Conservation (phyloP, 2,329 filamentous ascomycete genomes). For the Achaetomium macrosporum region DNA sequence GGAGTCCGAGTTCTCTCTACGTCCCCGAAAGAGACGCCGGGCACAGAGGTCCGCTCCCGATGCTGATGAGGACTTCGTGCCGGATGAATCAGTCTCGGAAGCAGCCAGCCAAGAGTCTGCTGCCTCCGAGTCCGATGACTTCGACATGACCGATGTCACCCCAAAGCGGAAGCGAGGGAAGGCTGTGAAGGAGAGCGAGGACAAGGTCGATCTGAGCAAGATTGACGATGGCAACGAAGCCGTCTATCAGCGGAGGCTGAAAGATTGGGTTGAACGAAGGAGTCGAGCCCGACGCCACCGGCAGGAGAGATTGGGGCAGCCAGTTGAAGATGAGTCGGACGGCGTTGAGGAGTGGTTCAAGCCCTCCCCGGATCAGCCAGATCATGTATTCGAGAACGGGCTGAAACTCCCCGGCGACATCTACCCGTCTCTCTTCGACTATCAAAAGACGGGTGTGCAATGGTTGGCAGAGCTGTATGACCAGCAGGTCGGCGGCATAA, state of each 20-base stretch:
- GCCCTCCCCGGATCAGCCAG: constrained; percentile 75
- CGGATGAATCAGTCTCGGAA: constrained; percentile 23
- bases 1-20: constrained; percentile 51
- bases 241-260: constrained; percentile 69
- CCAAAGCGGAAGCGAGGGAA: constrained; percentile 36
- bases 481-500: constrained; percentile 85
- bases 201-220: constrained; percentile 45
- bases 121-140: constrained; percentile 34
- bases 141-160: constrained; percentile 36
- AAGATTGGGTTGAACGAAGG: constrained; percentile 62
- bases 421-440: constrained; percentile 86
- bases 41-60: constrained; percentile 29
- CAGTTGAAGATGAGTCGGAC: constrained; percentile 38
- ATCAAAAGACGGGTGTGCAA: constrained; percentile 93
- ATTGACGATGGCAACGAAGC: constrained; percentile 87
- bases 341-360: constrained; percentile 74
- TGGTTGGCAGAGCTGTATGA: constrained; percentile 92
- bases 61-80: constrained; percentile 43
- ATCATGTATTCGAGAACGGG: constrained; percentile 67
- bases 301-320: constrained; percentile 32
- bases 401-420: constrained; percentile 88
- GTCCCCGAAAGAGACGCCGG: constrained; percentile 52
- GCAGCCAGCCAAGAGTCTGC: constrained; percentile 28
- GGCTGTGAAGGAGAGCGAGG: constrained; percentile 33
- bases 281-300: constrained; percentile 35